Conservation (phyloP, 768 basidiomycete genomes). For the Tulasnella sp. region DNA sequence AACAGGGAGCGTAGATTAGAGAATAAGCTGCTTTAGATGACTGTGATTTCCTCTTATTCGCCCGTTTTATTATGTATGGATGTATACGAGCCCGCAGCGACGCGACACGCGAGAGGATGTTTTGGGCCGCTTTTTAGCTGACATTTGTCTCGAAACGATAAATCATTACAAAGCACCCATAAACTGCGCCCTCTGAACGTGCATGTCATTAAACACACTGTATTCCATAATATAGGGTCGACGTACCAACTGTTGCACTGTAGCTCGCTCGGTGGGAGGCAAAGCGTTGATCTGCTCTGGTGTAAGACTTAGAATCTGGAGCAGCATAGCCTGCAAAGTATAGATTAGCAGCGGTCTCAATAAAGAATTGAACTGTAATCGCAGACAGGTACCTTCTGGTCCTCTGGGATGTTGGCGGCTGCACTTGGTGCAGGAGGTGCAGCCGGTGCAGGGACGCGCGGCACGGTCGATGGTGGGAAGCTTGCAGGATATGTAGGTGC, state of each 20-base stretch:
- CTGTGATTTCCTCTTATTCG: neutral
- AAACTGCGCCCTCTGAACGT: constrained; percentile 8
- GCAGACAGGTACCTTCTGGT: constrained; percentile 7
- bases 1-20: constrained; percentile 46
- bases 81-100: neutral
- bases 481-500: constrained; percentile 19
- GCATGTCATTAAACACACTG: neutral
- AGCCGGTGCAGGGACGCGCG: constrained; percentile 10
- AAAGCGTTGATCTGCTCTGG: constrained; percentile 74
- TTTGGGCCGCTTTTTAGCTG: neutral
- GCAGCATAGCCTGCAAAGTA: constrained; percentile 54
- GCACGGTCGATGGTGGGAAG: constrained; percentile 8
- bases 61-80: neutral
- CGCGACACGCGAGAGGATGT: neutral
- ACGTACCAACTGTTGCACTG: constrained; percentile 69
- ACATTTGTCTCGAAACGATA: neutral
- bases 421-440: neutral
- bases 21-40: constrained; percentile 28
- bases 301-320: constrained; percentile 75
- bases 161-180: neutral
- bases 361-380: neutral
- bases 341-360: constrained; percentile 14
- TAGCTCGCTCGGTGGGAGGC: constrained; percentile 63
- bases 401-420: constrained; percentile 37
- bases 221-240: neutral